These are phyloP conservation scores for Crithidia brevicula DNA, from an alignment of 208 protist genomes.

Conservation along the genomic window DNA sequence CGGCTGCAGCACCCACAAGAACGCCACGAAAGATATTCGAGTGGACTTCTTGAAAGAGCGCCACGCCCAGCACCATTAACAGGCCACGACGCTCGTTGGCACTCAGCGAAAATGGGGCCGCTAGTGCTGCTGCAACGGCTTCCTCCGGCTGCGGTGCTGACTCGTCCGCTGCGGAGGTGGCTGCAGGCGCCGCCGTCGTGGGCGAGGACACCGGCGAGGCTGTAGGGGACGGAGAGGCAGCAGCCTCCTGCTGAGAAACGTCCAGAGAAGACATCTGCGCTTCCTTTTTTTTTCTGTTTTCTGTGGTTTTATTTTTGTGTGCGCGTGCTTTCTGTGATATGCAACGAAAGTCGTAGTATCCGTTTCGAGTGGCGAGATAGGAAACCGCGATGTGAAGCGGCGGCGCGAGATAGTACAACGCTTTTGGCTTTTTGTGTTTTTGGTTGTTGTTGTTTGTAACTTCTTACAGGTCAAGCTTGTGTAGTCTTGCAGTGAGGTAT, in stretches of 20 bases:
- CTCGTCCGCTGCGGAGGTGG: neutral
- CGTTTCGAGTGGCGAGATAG: too few relatives aligned
- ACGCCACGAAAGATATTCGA: conserved; percentile 22
- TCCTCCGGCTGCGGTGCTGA: neutral
- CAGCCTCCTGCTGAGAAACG: neutral
- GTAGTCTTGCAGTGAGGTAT: too few relatives aligned
- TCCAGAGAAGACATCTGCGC: conserved; percentile 9
- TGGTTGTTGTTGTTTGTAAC: too few relatives aligned
- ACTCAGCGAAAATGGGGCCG: conserved; percentile 5
- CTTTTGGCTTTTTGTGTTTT: too few relatives aligned
- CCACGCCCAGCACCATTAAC: conserved; percentile 29
- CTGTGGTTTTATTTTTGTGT: too few relatives aligned
- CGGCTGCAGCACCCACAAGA: conserved; percentile 16
- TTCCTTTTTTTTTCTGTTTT: too few relatives aligned
- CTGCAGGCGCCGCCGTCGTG: neutral
- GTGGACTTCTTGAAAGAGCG: conserved; percentile 56
- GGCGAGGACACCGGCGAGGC: neutral
- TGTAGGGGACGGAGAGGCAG: neutral
- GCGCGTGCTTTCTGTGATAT: too few relatives aligned
- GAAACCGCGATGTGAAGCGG: too few relatives aligned
- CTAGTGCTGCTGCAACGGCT: neutral
- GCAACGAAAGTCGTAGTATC: too few relatives aligned
- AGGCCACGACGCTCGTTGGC: conserved; percentile 31
- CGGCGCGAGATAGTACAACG: too few relatives aligned
- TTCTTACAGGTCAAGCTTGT: too few relatives aligned